A percentile compares a stretch with the other conserved stretches of the same genome.
phyloP scores from a whole-genome alignment of 495 filamentous ascomycete genomes.

The Extremus antarcticus region DNA sequence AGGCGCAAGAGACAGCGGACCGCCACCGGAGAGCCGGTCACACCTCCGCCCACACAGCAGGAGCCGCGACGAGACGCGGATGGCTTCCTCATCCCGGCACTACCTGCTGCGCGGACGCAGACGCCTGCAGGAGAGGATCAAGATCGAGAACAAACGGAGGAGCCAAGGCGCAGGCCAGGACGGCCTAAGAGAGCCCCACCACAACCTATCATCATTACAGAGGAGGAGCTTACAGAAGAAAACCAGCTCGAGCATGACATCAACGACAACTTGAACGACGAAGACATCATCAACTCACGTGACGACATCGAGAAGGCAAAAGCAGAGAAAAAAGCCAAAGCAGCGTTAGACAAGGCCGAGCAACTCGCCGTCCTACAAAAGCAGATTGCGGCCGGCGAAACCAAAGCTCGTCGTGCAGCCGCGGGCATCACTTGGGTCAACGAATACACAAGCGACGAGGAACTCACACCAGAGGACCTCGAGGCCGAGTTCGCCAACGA shows the following conservation, averaged over 20 bases:
- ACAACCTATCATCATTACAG: constrained; percentile 18
- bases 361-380: not conserved
- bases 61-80: constrained; percentile 38
- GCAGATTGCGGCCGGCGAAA: not conserved
- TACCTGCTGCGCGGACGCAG: constrained; percentile 13
- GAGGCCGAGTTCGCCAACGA: constrained; percentile 76
- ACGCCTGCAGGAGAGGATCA: not conserved
- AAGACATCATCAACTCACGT: constrained; percentile 6
- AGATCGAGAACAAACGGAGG: not conserved
- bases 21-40: constrained; percentile 1
- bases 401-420: not conserved
- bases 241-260: constrained; percentile 28
- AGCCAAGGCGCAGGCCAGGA: constrained; percentile 6
- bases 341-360: too few relatives aligned
- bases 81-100: constrained; percentile 43
- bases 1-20: constrained; percentile 9
- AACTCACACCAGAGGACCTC: constrained; percentile 1
- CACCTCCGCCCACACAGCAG: constrained; percentile 4
- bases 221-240: constrained; percentile 28
- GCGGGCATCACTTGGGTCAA: constrained; percentile 10
- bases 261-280: constrained; percentile 7
- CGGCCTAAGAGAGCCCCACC: constrained; percentile 2
- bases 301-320: constrained; percentile 11
- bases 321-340: constrained; percentile 6
- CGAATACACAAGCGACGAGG: not conserved